Evolutionary conservation across 2,329 filamentous ascomycete genomes (phyloP), one percentile per base, ranked within the genome.

Genomic region (Ophiostoma sp.): DNA sequence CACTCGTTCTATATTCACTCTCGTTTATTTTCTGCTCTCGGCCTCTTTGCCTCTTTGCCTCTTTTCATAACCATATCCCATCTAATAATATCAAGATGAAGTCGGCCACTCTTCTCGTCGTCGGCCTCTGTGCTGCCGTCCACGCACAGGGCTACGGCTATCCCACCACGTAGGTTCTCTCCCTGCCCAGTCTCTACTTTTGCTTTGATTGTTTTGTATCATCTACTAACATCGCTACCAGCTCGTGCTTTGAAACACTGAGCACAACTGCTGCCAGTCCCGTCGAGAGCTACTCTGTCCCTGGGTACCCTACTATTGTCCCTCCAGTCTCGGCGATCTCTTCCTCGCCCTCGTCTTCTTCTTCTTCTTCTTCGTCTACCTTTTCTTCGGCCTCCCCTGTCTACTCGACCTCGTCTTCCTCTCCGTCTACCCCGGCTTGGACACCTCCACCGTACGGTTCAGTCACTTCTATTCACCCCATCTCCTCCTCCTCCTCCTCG

Each of bases 1-100:
- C 52, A 57, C 52, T 57, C 52, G 23, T 57, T 57, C n/a, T 23
- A 5, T 7, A 11, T n/a, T 54, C 23, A 57, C 52, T 27, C 52
- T 57, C 52, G 52, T 57, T 57, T 54, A 54, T 1, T 31, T 27
- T 20, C 27, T 31, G 27, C 27, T 31, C 27, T 7, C 15, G n/a
- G 44, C 10, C 36, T 39, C 36, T 1, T 39, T 13, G 10, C 10
- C 44, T n/a, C 44, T 48, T 48, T 48, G 27, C 27, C 27, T 31
- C 52, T 13, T 27, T 57, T 31, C 13, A 60, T 60, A n/a, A 3
- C 4, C 27, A 15, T 20, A 31, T 60, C 57, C 27, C n/a, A 20
- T 33, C 15, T 36, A 36, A 64, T 36, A 31, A 64, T 36, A 31
- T 60, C 60, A 64, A n/a, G 7, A 64, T 64, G 60, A 31, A 64